These are phyloP conservation scores for Hypoxylon intermedium DNA, from an alignment of 495 filamentous ascomycete species.

Conservation along the genomic window DNA sequence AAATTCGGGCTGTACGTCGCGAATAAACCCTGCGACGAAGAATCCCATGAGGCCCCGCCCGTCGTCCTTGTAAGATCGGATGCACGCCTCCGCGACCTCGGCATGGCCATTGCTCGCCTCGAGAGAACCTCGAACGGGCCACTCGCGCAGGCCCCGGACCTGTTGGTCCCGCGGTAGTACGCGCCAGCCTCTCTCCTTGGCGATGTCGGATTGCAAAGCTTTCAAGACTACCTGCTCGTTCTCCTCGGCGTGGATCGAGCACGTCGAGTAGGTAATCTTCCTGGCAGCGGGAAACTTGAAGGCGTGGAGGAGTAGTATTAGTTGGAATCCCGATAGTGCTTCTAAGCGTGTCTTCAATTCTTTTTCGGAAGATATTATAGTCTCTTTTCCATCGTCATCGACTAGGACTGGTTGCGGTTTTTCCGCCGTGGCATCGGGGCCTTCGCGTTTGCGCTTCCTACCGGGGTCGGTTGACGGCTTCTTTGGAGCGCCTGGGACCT, in stretches of 20 bases:
- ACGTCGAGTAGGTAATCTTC: constrained; percentile 89
- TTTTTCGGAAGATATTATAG: constrained; percentile 49
- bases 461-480: constrained; percentile 32
- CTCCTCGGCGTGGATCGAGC: constrained; percentile 83
- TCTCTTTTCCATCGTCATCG: constrained; percentile 58
- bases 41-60: constrained; percentile 67
- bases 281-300: constrained; percentile 79
- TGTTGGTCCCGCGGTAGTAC: constrained; percentile 74
- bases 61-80: constrained; percentile 81
- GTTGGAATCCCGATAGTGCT: constrained; percentile 78
- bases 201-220: constrained; percentile 70
- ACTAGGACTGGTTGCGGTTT: constrained; percentile 47
- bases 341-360: constrained; percentile 64
- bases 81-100: constrained; percentile 70
- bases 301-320: constrained; percentile 79
- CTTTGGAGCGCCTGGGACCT: constrained; percentile 48
- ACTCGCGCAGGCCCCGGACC: constrained; percentile 70
- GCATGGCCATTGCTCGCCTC: constrained; percentile 48
- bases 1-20: constrained; percentile 40
- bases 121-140: constrained; percentile 71
- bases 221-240: constrained; percentile 84
- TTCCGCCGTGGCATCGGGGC: constrained; percentile 35
- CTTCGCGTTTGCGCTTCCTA: constrained; percentile 50
- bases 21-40: constrained; percentile 48
- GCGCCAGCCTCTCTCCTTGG: constrained; percentile 74